Evolutionary conservation across 345 rosid species (phyloP), one percentile per base, ranked within the genome.

Genomic region (Lenwebbia sp.): DNA sequence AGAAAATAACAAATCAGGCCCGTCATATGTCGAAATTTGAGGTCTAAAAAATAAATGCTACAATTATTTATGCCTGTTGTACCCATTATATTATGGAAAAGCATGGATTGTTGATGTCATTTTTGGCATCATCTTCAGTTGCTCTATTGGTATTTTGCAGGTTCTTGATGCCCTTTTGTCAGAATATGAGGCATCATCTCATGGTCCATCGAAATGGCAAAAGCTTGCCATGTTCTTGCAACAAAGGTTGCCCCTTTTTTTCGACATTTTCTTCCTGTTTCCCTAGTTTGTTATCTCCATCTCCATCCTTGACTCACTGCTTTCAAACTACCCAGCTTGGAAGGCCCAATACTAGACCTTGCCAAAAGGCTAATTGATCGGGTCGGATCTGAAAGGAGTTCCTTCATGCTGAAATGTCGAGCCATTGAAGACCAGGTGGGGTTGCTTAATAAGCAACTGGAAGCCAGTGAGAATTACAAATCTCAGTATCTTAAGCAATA

Each of bases 151-250:
- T 41, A 50, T 58, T 83, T 14, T 87, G 88, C 94, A 98, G 99
- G 96, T 96, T 84, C 92, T 98, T 87, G 99, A 96, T 89, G 90
- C 89, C 84, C 95, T 96, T 89, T 65, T 95, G 28, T 90, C 95
- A 10, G 98, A 95, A 85, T 98, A 96, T 85, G 98, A 95, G 81
- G 90, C 90, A 83, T 91, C 95, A 47, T 93, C 93, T 88, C 95
- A 93, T 91, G 99, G 99, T 84, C 99, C 98, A 3, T 94, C 93
- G 49, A 96, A 98, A 89, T 98, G 99, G 98, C 95, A 95, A 92
- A 98, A 96, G 91, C 90, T 96, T 88, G 96, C 94, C 7, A 89
- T 84, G 74, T 98, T 94, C 92, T 94, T 96, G 84, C 97, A 95
- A 82, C 98, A 94, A 90, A 96, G 99, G 99, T 96, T 82, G 54